Conservation (phyloP, 1,284 basidiomycete genomes). For the Marasmius fiardii region DNA sequence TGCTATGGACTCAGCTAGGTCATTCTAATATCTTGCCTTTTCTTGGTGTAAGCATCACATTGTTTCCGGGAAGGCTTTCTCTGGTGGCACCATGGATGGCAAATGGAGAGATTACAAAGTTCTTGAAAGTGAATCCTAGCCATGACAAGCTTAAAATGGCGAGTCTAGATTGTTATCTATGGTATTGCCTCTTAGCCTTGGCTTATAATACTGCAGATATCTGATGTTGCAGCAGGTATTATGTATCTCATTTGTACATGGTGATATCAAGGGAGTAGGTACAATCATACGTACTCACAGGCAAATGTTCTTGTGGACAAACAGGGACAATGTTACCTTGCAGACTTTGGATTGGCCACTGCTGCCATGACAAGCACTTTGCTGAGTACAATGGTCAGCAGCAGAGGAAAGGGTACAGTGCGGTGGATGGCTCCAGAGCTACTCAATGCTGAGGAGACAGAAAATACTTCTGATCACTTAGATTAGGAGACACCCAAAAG, state of each 20-base stretch:
- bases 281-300: too few species aligned
- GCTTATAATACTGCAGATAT: not conserved
- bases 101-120: constrained; percentile 11
- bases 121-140: constrained; percentile 9
- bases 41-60: constrained; percentile 9
- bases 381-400: not conserved
- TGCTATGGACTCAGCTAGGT: constrained; percentile 13
- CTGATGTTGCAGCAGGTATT: not conserved
- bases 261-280: not conserved
- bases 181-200: not conserved
- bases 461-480: too few species aligned
- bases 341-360: not conserved
- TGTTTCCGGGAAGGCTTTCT: constrained; percentile 9
- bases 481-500: too few species aligned
- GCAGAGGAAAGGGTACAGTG: not conserved
- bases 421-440: constrained; percentile 1
- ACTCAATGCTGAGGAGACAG: not conserved
- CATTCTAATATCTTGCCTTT: constrained; percentile 15
- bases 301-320: not conserved
- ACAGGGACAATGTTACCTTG: not conserved
- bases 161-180: not conserved
- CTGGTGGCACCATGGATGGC: constrained; percentile 15
- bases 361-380: too few species aligned
- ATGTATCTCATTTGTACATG: not conserved
- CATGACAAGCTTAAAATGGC: constrained; percentile 8